Percentiles rank a stretch among this genome's conserved stretches.
Conservation (phyloP, 2,329 filamentous ascomycete species). For the Akanthomyces uredinophilus region DNA sequence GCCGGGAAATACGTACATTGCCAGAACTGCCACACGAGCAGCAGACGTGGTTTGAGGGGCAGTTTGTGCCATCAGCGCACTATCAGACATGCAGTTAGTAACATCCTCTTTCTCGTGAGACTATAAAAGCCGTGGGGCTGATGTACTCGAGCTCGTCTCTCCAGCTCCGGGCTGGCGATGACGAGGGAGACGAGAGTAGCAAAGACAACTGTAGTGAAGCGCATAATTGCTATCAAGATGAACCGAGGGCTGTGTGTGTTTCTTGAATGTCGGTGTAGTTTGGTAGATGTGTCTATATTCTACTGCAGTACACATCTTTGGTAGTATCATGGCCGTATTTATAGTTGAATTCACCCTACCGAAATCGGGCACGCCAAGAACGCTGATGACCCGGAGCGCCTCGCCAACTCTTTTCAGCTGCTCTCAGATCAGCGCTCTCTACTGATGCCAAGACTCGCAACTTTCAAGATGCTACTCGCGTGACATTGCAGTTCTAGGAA, state of each 20-base stretch:
- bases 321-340: not conserved
- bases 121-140: too few species aligned
- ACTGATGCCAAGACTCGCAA: not conserved
- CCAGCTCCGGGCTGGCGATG: not conserved
- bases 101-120: too few species aligned
- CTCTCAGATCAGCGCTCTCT: not conserved
- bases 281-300: too few species aligned
- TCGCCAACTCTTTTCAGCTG: not conserved
- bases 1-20: not conserved
- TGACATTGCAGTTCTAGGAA: not conserved
- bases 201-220: not conserved
- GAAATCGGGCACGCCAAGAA: not conserved
- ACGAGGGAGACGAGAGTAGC: not conserved
- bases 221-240: not conserved
- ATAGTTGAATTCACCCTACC: not conserved
- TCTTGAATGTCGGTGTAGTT: not conserved
- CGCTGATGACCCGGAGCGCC: not conserved
- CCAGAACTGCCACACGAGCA: constrained; percentile 1
- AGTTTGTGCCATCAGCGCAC: constrained; percentile 1
- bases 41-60: not conserved
- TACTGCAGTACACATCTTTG: too few species aligned
- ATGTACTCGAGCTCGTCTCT: not conserved
- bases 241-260: not conserved
- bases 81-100: not conserved
- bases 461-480: not conserved